phyloP scores from a whole-genome alignment of 495 filamentous ascomycete genomes.

The Penicillium longicatenatum region DNA sequence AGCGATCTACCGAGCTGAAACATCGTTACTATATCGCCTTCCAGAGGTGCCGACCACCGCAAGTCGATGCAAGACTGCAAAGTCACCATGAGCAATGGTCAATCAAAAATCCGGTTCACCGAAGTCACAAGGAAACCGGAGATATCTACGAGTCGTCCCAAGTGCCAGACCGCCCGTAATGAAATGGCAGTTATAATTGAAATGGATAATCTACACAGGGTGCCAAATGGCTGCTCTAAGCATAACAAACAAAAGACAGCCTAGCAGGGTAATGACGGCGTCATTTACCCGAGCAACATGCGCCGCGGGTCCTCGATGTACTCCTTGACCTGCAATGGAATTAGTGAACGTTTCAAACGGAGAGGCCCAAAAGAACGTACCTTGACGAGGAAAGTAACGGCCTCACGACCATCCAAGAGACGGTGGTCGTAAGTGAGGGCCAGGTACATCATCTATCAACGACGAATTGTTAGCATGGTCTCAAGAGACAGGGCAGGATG shows the following conservation, averaged over 20 bases:
- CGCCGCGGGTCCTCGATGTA: conserved; percentile 95
- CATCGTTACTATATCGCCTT: background rate
- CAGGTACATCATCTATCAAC: conserved; percentile 89
- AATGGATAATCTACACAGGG: conserved; percentile 42
- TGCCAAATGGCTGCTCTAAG: conserved; percentile 20
- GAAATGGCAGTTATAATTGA: conserved; percentile 27
- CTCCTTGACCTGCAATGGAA: conserved; percentile 68
- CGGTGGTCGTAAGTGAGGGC: conserved; percentile 97
- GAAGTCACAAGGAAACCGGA: background rate
- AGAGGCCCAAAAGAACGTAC: conserved; percentile 34
- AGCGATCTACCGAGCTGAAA: background rate
- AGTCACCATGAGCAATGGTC: too few species aligned
- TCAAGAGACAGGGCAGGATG: background rate
- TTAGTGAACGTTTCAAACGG: conserved; percentile 12
- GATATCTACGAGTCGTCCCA: background rate
- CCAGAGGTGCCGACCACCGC: too few species aligned
- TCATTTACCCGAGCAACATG: conserved; percentile 71
- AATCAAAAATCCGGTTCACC: too few species aligned
- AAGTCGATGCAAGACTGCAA: too few species aligned
- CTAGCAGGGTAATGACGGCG: conserved; percentile 6
- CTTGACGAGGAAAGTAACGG: conserved; percentile 96
- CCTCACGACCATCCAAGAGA: conserved; percentile 91
- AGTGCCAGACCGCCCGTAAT: background rate
- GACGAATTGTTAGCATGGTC: conserved; percentile 12
- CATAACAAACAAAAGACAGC: conserved; percentile 17